phyloP scores from a whole-genome alignment of 2,329 filamentous ascomycete species.

The Clonostachys byssicola region DNA sequence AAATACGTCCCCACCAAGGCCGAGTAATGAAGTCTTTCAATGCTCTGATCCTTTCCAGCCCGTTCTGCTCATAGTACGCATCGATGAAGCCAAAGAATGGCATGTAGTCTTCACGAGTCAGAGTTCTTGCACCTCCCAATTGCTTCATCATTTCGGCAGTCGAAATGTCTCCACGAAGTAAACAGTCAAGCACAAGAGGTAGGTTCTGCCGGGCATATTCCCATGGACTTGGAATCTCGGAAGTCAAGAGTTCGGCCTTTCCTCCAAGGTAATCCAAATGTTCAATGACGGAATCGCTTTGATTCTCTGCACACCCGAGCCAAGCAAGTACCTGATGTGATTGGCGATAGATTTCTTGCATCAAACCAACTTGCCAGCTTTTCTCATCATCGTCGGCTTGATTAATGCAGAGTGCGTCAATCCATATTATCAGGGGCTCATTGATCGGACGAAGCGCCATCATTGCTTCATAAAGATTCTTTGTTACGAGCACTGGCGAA shows the following conservation, averaged over 20 bases:
- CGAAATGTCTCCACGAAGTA: not conserved
- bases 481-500: too few species aligned
- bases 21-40: too few species aligned
- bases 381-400: slow-evolving; percentile 26
- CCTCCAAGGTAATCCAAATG: slow-evolving; percentile 20
- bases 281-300: slow-evolving; percentile 18
- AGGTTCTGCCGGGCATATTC: slow-evolving; percentile 22
- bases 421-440: slow-evolving; percentile 16
- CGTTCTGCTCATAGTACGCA: too few species aligned
- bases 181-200: not conserved
- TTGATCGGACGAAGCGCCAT: too few species aligned
- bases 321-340: slow-evolving; percentile 25
- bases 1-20: too few species aligned
- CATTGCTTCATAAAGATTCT: too few species aligned
- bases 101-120: slow-evolving; percentile 22
- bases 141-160: too few species aligned
- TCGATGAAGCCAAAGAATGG: too few species aligned
- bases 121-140: slow-evolving; percentile 21
- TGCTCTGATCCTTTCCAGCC: too few species aligned
- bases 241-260: slow-evolving; percentile 18
- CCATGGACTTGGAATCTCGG: slow-evolving; percentile 18
- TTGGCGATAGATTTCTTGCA: slow-evolving; percentile 27
- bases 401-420: slow-evolving; percentile 34
- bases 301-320: slow-evolving; percentile 21
- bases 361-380: slow-evolving; percentile 27